These are phyloP conservation scores for Sclerotiophoma versabilis DNA, from an alignment of 2,329 filamentous ascomycete genomes.

Conservation along the genomic window DNA sequence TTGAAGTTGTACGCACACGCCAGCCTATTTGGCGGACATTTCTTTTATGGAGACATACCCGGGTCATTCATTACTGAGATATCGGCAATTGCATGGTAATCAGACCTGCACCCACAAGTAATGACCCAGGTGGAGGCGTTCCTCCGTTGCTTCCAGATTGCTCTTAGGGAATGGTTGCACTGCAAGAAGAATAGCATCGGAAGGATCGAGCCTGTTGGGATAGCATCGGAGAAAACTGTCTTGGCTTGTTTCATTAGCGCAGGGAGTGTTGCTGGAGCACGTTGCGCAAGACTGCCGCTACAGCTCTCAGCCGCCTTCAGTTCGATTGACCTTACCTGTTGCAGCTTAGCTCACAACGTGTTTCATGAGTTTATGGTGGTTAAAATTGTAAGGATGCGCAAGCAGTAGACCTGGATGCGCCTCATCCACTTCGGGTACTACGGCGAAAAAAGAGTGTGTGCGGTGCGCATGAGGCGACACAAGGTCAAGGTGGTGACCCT, in stretches of 20 bases:
- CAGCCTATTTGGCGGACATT: conserved; percentile 19
- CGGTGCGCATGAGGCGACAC: conserved; percentile 4
- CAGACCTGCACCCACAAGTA: conserved; percentile 15
- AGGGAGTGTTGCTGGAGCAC: conserved; percentile 7
- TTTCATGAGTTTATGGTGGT: conserved; percentile 11
- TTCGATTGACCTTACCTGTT: not conserved
- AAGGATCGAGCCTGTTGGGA: conserved; percentile 3
- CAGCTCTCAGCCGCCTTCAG: conserved; percentile 5
- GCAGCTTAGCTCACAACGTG: not conserved
- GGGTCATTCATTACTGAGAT: conserved; percentile 3
- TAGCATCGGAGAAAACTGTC: conserved; percentile 11
- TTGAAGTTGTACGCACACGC: conserved; percentile 13
- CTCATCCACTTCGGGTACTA: not conserved
- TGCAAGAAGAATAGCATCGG: conserved; percentile 15
- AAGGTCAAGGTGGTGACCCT: not conserved
- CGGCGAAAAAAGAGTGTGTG: not conserved
- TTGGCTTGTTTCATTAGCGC: conserved; percentile 12
- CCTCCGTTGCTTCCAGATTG: conserved; percentile 7
- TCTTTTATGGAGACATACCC: conserved; percentile 18
- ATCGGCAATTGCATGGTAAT: conserved; percentile 15
- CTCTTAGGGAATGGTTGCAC: conserved; percentile 9
- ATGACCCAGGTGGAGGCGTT: conserved; percentile 14
- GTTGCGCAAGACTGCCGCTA: conserved; percentile 13
- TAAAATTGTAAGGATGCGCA: conserved; percentile 13
- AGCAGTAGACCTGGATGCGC: conserved; percentile 2